Percentiles rank a stretch among this genome's conserved stretches.
Conservation (phyloP, 2,329 filamentous ascomycete species). For the Fusarium nurragi region DNA sequence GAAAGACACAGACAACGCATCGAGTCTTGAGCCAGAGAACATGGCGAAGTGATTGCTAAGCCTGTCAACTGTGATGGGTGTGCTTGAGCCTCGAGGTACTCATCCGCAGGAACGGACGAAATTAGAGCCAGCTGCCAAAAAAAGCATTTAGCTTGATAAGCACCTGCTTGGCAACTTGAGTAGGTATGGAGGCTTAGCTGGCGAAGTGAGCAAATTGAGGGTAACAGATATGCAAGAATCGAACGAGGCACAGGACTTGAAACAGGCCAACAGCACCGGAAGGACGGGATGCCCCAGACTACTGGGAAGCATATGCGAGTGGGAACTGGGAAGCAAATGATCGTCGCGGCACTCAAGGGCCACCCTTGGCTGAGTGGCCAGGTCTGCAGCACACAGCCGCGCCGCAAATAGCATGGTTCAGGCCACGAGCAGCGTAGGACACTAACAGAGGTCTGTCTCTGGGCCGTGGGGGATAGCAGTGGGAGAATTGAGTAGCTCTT, state of each 20-base stretch:
- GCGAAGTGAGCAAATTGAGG: slow-evolving; percentile 24
- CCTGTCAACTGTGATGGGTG: background rate
- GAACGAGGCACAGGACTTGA: slow-evolving; percentile 43
- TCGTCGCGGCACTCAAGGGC: slow-evolving; percentile 44
- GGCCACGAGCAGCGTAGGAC: background rate
- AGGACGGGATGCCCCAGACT: slow-evolving; percentile 45
- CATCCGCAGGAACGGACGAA: background rate
- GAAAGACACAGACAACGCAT: slow-evolving; percentile 1
- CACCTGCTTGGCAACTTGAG: background rate
- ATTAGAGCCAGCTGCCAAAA: background rate
- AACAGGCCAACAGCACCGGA: slow-evolving; percentile 34
- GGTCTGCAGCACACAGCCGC: slow-evolving; percentile 41
- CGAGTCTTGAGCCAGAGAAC: background rate
- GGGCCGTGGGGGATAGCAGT: background rate
- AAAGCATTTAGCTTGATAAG: background rate
- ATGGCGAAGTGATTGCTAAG: background rate
- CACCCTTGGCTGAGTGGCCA: slow-evolving; percentile 23
- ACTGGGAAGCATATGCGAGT: slow-evolving; percentile 33
- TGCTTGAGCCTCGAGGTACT: background rate
- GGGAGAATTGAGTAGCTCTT: background rate
- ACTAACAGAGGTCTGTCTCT: slow-evolving; percentile 5
- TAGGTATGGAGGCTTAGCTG: background rate
- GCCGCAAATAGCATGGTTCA: slow-evolving; percentile 42
- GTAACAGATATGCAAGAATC: slow-evolving; percentile 42
- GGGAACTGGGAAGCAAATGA: slow-evolving; percentile 39